Conservation (phyloP, 306 rosid genomes). For the Begonia masoniana region DNA sequence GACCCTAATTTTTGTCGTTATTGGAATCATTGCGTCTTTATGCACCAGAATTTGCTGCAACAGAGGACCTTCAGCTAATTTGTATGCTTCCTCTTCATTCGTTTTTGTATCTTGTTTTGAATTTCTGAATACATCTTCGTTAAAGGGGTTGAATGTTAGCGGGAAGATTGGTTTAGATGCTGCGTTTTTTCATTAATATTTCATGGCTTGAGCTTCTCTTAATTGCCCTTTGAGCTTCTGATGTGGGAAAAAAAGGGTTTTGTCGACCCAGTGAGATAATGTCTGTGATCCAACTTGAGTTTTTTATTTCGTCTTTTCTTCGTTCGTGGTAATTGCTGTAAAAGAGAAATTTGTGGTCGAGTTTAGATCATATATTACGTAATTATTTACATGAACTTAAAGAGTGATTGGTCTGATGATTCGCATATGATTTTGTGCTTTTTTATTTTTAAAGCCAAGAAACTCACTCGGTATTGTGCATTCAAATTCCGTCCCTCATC, state of each 20-base stretch:
- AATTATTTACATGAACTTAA: too few species aligned
- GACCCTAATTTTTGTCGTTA: slow-evolving; percentile 46
- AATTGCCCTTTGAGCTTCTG: neutral
- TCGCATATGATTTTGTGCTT: neutral
- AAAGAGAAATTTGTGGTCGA: too few species aligned
- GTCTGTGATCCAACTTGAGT: too few species aligned
- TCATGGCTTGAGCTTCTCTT: neutral
- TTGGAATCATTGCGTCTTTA: slow-evolving; percentile 64
- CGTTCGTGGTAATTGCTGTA: too few species aligned
- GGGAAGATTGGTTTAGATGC: neutral
- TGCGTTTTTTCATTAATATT: neutral
- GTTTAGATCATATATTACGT: too few species aligned
- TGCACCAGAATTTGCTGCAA: slow-evolving; percentile 75
- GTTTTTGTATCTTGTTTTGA: neutral
- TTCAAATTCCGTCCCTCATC: too few species aligned
- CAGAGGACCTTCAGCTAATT: slow-evolving; percentile 68
- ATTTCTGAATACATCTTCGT: neutral
- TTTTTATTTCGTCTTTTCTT: too few species aligned
- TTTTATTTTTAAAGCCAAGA: too few species aligned
- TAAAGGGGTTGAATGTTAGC: neutral
- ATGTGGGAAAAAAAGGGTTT: neutral
- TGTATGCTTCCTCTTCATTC: slow-evolving; percentile 23
- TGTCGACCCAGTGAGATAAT: too few species aligned
- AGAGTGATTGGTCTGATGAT: too few species aligned
- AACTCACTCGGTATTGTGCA: neutral